These are phyloP conservation scores for Hypericum perforatum DNA, from an alignment of 345 rosid species.

Conservation along the genomic window DNA sequence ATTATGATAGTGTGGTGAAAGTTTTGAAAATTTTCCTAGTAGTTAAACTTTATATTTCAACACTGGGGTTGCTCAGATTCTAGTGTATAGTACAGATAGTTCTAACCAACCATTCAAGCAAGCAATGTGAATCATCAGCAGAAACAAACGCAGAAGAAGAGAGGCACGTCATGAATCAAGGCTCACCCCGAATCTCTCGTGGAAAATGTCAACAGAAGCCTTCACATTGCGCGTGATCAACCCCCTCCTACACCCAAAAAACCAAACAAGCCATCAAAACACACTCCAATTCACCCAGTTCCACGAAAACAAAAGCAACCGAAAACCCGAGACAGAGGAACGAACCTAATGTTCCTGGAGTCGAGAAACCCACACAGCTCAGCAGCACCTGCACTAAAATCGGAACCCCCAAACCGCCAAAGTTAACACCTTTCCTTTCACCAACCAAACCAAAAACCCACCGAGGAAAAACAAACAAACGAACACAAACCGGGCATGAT, in stretches of 20 bases:
- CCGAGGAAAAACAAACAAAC: too few species aligned
- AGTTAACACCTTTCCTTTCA: background rate
- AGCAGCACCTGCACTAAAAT: slow-evolving; percentile 48
- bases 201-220: slow-evolving; percentile 78
- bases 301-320: slow-evolving; percentile 1
- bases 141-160: background rate
- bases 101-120: too few species aligned
- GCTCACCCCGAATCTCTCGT: slow-evolving; percentile 68
- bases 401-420: background rate
- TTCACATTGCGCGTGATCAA: slow-evolving; percentile 80
- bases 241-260: slow-evolving; percentile 44
- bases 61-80: too few species aligned
- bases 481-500: slow-evolving; percentile 70
- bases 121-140: too few species aligned
- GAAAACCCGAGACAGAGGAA: slow-evolving; percentile 4
- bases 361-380: slow-evolving; percentile 82
- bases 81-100: too few species aligned
- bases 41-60: too few species aligned
- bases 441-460: background rate
- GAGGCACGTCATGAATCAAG: background rate
- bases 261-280: too few species aligned
- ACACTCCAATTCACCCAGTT: too few species aligned
- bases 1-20: too few species aligned
- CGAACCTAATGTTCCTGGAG: slow-evolving; percentile 68
- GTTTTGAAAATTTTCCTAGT: too few species aligned